These are phyloP conservation scores for Danielia oregonensis DNA, from an alignment of 805 yeast genomes.

Conservation along the genomic window DNA sequence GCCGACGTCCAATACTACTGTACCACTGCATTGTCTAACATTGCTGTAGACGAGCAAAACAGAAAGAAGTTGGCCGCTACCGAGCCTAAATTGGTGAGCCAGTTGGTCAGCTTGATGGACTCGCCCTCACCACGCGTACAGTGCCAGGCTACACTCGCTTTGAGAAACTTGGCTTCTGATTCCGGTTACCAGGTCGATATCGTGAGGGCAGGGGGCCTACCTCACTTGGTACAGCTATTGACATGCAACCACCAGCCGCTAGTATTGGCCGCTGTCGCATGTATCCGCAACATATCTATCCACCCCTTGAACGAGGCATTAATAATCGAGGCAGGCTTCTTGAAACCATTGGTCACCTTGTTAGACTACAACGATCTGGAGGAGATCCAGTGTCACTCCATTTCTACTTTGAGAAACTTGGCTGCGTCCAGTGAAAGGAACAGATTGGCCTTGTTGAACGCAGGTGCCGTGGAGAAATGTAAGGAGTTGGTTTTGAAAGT, in stretches of 20 bases:
- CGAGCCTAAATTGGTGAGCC: slow-evolving; percentile 87
- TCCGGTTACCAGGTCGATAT: slow-evolving; percentile 94
- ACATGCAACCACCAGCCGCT: slow-evolving; percentile 89
- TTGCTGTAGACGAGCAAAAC: slow-evolving; percentile 93
- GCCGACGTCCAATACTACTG: slow-evolving; percentile 98
- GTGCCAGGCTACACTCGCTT: slow-evolving; percentile 96
- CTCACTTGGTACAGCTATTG: slow-evolving; percentile 84
- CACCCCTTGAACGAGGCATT: slow-evolving; percentile 95
- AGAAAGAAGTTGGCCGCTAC: slow-evolving; percentile 85
- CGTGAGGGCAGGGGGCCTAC: slow-evolving; percentile 92
- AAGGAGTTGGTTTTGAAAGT: slow-evolving; percentile 79
- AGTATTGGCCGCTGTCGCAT: slow-evolving; percentile 95
- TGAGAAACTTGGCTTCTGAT: slow-evolving; percentile 94
- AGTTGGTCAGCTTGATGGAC: slow-evolving; percentile 87
- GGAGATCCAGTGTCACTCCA: slow-evolving; percentile 98
- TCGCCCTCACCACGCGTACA: slow-evolving; percentile 92
- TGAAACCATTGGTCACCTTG: slow-evolving; percentile 82
- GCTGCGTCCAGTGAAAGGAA: slow-evolving; percentile 95
- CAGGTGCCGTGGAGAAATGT: slow-evolving; percentile 94
- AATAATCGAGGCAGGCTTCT: slow-evolving; percentile 94
- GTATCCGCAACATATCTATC: slow-evolving; percentile 94
- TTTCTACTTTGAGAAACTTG: slow-evolving; percentile 88
- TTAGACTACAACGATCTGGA: slow-evolving; percentile 84
- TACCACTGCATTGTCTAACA: slow-evolving; percentile 93
- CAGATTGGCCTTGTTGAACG: slow-evolving; percentile 84